Evolutionary conservation across 306 rosid genomes (phyloP), one percentile per base, ranked within the genome.

Genomic region (Lathyrus sativus): DNA sequence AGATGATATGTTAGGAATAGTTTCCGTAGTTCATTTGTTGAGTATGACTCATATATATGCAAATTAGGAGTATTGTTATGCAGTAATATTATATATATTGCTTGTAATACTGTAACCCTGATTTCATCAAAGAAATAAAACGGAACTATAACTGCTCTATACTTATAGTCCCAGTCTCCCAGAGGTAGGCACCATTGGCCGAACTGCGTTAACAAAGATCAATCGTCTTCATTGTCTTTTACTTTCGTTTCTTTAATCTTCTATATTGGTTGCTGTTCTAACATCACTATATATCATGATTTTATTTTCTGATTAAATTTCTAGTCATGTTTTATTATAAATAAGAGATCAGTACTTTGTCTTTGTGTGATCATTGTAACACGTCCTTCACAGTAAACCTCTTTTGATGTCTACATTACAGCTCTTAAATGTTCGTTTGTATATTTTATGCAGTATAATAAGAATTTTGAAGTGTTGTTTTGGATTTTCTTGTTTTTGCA

Each of bases 401-500:
- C 17, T 56, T 46, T 26, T 22, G 6, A 69, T 67, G 63, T 7
- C 4, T 58, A 24, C 41, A 43, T 9, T 70, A 7, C 33, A 43
- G 8, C 56, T 68, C 54, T 58, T 53, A 26, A 6, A 69, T 58
- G 43, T 7, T 6, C 64, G n/a, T 14, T 29, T 22, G 58, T 37
- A 54, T 65, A 3, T 56, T 67, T 11, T 15, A 49, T 57, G 43
- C 50, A 33, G 17, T 55, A 11, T 48, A 43, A 12, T 64, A 26
- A 15, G 46, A 58, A 41, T 74, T 42, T 49, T 43, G 18, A 67
- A 61, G 38, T 57, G 29, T 45, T 80, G 65, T 41, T 57, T 56
- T 49, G 37, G 45, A 44, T 68, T 42, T 71, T 82, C 63, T 63
- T 82, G 57, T 56, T 65, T 69, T 78, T 84, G 86, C 87, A 93